Evolutionary conservation across 1,284 basidiomycete species (phyloP), one percentile per base, ranked within the genome.

Genomic region (Coriolopsis trogii): DNA sequence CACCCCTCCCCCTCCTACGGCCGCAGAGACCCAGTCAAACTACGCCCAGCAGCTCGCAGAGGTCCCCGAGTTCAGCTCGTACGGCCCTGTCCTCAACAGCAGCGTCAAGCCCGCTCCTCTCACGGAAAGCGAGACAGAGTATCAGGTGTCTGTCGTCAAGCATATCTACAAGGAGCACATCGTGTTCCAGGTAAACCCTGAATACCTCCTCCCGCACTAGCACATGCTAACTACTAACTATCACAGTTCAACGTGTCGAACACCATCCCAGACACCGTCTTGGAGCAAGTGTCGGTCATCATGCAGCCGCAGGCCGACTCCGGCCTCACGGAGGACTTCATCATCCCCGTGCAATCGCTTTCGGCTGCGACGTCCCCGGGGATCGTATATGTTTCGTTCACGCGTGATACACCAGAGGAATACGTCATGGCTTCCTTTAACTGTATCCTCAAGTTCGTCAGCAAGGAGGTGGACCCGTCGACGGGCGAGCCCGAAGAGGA

Each of bases 401-500:
- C 91, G 5, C 89, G 95, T 46, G 83, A 87, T 51, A 74, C 78
- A 23, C 87, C 93, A 0, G 82, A 82, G 21, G 82, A 85, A 53
- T 99, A 93, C 73, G 81, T 87, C 3, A 75, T 87, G 29, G 92
- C 86, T 4, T 90, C 93, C n/a, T 96, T 98, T 80, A 79, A 82
- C 56, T 97, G 93, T 68, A 85, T 88, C n/a, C 85, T 99, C 71
- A 95, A 94, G 70, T 99, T 98, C 68, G 78, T 96, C 63, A 95
- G 92, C 73, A 99, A 99, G 73, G 97, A 99, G 69, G 84, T 99
- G 15, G 97, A 99, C 71, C 97, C 97, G 13, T 79, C 88, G 23
- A 96, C 91, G n/a, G 95, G 95, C 46, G 90, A 95, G 69, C 96
- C 97, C 12, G 97, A 99, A 71, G 93, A 93, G 62, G 95, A 98